These are phyloP conservation scores for Ophiocordyceps polyrhachis-furcata DNA, from an alignment of 2,329 filamentous ascomycete species.

Conservation along the genomic window DNA sequence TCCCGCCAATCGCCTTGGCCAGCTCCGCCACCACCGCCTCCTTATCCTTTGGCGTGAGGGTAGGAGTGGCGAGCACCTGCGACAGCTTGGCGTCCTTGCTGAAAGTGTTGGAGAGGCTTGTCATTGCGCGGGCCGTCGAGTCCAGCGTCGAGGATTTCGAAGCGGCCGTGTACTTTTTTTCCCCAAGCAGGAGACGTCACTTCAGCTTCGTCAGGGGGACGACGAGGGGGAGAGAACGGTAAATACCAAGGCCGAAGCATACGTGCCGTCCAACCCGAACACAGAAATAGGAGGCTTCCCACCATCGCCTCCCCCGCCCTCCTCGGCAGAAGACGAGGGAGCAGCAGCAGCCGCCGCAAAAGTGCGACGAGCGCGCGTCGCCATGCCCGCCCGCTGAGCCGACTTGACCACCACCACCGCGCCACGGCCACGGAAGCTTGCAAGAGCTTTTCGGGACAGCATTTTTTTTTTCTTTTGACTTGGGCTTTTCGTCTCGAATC, in stretches of 20 bases:
- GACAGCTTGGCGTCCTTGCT: slow-evolving; percentile 69
- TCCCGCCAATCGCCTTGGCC: slow-evolving; percentile 54
- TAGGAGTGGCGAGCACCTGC: slow-evolving; percentile 60
- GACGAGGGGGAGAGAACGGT: too few species aligned
- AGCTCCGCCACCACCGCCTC: slow-evolving; percentile 71
- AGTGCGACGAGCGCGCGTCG: background rate
- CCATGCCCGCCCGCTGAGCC: background rate
- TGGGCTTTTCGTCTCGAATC: too few species aligned
- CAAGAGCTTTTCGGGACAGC: too few species aligned
- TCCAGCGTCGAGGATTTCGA: slow-evolving; percentile 78
- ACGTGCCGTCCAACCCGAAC: slow-evolving; percentile 94
- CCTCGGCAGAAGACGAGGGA: background rate
- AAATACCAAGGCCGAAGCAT: slow-evolving; percentile 90
- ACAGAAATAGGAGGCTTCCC: slow-evolving; percentile 64
- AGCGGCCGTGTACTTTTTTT: slow-evolving; percentile 74
- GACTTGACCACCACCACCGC: too few species aligned
- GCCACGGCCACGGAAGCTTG: too few species aligned
- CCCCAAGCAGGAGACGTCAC: too few species aligned
- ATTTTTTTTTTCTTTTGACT: too few species aligned
- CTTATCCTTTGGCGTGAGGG: slow-evolving; percentile 66
- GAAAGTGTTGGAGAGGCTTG: slow-evolving; percentile 51
- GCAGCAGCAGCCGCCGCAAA: background rate
- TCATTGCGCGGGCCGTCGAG: slow-evolving; percentile 62
- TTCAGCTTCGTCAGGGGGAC: too few species aligned
- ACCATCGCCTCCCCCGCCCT: background rate